Evolutionary conservation across 2,329 filamentous ascomycete genomes (phyloP).

Genomic region (Cordyceps cateniannulata): DNA sequence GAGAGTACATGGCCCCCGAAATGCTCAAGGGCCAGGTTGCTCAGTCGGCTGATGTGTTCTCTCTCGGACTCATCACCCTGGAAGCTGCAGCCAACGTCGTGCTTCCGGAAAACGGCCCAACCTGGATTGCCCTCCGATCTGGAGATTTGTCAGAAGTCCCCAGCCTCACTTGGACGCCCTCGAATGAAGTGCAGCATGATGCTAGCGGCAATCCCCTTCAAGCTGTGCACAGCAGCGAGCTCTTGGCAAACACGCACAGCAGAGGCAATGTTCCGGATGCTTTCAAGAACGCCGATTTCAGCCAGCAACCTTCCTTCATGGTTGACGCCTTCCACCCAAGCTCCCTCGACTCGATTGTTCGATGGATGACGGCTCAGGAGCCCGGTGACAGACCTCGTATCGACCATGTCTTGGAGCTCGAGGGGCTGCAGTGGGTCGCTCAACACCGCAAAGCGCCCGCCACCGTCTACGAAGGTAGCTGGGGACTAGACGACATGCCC

Average conservation of each 20-base stretch:
- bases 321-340: constrained; percentile 62
- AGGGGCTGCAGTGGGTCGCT: constrained; percentile 75
- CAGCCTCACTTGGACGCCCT: constrained; percentile 74
- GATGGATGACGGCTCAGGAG: constrained; percentile 78
- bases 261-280: constrained; percentile 36
- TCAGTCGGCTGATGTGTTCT: constrained; percentile 89
- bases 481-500: constrained; percentile 66
- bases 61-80: constrained; percentile 86
- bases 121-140: constrained; percentile 83
- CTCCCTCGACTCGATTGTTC: constrained; percentile 77
- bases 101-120: constrained; percentile 84
- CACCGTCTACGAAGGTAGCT: constrained; percentile 94
- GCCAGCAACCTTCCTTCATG: constrained; percentile 81
- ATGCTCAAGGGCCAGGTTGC: constrained; percentile 81
- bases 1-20: constrained; percentile 93
- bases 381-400: constrained; percentile 68
- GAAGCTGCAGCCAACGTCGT: constrained; percentile 93
- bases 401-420: constrained; percentile 63
- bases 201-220: constrained; percentile 49
- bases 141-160: constrained; percentile 87
- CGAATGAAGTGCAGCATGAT: constrained; percentile 66
- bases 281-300: constrained; percentile 43
- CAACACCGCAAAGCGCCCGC: constrained; percentile 74
- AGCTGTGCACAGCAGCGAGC: constrained; percentile 29
- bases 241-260: constrained; percentile 26